A percentile compares a stretch with the other conserved stretches of the same genome.
These are phyloP conservation scores for Hymenoscyphus linearis DNA, from an alignment of 2,329 filamentous ascomycete genomes.

Conservation along the genomic window DNA sequence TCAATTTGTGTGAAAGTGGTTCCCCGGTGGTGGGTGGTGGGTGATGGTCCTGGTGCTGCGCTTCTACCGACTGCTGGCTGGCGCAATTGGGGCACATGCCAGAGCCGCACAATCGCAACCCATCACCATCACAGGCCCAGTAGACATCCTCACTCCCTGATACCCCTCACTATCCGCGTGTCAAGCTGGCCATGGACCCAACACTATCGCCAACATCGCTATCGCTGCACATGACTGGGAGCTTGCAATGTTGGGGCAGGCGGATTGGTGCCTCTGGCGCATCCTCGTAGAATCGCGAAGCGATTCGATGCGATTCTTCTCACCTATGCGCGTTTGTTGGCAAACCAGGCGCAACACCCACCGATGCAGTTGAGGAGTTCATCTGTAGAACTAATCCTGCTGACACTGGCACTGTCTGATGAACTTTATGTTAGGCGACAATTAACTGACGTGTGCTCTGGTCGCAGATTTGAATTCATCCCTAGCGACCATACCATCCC, in stretches of 20 bases:
- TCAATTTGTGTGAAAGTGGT: background rate
- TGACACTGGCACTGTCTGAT: constrained; percentile 6
- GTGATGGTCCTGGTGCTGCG: background rate
- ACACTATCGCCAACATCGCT: constrained; percentile 8
- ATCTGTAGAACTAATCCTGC: constrained; percentile 9
- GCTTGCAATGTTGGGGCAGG: constrained; percentile 15
- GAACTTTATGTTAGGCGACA: constrained; percentile 4
- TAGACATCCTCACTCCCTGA: constrained; percentile 4
- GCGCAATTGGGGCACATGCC: constrained; percentile 28
- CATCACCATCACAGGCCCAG: constrained; percentile 14
- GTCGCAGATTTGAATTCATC: constrained; percentile 29
- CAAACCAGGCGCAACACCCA: constrained; percentile 24
- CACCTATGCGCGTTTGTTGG: constrained; percentile 25
- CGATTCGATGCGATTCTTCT: constrained; percentile 16
- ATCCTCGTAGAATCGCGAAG: constrained; percentile 19
- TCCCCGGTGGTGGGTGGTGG: background rate
- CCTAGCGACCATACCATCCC: constrained; percentile 25
- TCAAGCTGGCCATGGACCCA: constrained; percentile 1
- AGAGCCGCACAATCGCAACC: constrained; percentile 24
- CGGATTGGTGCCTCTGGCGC: constrained; percentile 26
- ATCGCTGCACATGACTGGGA: constrained; percentile 19
- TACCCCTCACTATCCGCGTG: background rate
- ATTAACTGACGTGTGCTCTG: constrained; percentile 24
- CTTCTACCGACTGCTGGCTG: constrained; percentile 16
- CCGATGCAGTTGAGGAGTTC: background rate